phyloP scores from a whole-genome alignment of 73 alveolate species.

The Symbiodinium pilosum region DNA sequence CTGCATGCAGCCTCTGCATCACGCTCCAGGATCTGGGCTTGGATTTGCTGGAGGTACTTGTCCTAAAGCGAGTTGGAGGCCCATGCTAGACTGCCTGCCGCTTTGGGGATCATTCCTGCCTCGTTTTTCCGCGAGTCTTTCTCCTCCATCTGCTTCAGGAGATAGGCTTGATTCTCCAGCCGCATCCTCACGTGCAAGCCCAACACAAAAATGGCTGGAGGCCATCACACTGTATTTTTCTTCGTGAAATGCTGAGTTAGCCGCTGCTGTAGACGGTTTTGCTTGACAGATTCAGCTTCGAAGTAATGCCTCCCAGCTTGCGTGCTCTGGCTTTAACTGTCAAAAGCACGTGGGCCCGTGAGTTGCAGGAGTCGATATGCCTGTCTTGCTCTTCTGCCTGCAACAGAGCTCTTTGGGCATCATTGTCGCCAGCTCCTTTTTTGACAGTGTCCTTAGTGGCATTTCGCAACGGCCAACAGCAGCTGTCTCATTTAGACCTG shows the following conservation, averaged over 20 bases:
- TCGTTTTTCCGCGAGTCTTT: conserved; percentile 85
- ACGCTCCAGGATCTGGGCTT: conserved; percentile 66
- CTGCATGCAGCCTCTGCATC: conserved; percentile 37
- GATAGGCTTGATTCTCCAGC: conserved; percentile 62
- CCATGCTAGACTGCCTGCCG: background rate
- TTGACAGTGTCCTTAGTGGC: conserved; percentile 38
- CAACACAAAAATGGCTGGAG: background rate
- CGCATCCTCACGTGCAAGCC: conserved; percentile 35
- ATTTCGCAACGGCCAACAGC: background rate
- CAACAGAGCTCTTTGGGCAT: conserved; percentile 69
- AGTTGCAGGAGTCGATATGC: background rate
- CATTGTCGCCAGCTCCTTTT: conserved; percentile 93
- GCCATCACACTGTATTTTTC: background rate
- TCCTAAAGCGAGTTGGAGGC: conserved; percentile 6
- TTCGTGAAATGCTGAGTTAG: background rate
- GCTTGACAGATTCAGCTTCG: conserved; percentile 93
- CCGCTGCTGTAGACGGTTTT: conserved; percentile 44
- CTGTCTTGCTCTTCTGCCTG: conserved; percentile 94
- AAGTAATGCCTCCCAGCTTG: conserved; percentile 36
- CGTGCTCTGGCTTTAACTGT: background rate
- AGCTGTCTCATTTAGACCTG: background rate
- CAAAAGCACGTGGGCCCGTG: background rate
- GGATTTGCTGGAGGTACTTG: conserved; percentile 78
- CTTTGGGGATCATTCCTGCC: background rate
- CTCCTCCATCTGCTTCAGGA: conserved; percentile 88